Conservation (phyloP, 306 rosid species). For the Luffa aegyptiaca region DNA sequence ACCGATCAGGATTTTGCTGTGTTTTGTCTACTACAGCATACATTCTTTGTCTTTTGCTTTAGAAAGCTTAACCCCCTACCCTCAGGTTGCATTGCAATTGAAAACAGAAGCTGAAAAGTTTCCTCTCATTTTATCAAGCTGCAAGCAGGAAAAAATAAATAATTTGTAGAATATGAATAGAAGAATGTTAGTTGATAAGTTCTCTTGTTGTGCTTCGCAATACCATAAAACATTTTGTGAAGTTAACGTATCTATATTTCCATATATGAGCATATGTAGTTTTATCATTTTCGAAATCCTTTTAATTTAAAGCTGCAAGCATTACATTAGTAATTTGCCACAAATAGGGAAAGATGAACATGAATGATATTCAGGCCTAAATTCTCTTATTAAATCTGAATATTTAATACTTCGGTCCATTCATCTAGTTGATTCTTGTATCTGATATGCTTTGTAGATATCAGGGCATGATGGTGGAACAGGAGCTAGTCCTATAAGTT, state of each 20-base stretch:
- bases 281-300: not conserved
- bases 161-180: not conserved
- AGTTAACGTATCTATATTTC: not conserved
- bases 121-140: not conserved
- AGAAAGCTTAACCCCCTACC: not conserved
- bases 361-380: not conserved
- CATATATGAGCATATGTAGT: not conserved
- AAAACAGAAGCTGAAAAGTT: not conserved
- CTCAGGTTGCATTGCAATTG: not conserved
- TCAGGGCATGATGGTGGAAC: slow-evolving; percentile 99
- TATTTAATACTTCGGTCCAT: not conserved
- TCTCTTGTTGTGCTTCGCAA: not conserved
- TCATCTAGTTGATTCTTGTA: not conserved
- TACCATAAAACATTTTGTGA: not conserved
- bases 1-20: not conserved
- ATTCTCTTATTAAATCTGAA: not conserved
- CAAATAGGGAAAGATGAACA: not conserved
- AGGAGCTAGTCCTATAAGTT: slow-evolving; percentile 98
- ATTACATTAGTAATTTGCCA: not conserved
- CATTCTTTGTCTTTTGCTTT: not conserved
- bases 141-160: not conserved
- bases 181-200: not conserved
- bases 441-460: slow-evolving; percentile 40
- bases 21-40: not conserved
- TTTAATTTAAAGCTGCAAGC: not conserved